These are phyloP conservation scores for Phlebiopsis flavidoalba DNA, from an alignment of 768 basidiomycete genomes.

Conservation along the genomic window DNA sequence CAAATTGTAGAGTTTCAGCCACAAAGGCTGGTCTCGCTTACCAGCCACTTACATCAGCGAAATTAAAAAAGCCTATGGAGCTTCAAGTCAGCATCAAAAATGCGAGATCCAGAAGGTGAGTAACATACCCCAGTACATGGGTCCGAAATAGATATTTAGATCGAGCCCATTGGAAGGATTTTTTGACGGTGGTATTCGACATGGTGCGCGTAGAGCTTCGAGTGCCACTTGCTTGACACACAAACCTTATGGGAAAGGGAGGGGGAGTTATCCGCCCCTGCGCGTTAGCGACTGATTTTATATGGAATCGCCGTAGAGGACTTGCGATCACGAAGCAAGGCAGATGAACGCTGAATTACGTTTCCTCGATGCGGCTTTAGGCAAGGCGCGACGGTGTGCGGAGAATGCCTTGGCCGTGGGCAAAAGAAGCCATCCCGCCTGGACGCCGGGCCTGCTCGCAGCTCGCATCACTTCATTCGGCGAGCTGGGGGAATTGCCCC, in stretches of 20 bases:
- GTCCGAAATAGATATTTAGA: slow-evolving; percentile 7
- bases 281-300: background rate
- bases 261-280: background rate
- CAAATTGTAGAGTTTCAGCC: background rate
- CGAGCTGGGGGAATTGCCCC: background rate
- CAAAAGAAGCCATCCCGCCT: too few species aligned
- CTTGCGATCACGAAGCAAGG: background rate
- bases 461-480: background rate
- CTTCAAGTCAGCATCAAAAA: background rate
- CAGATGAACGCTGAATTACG: background rate
- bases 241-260: background rate
- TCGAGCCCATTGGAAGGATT: slow-evolving; percentile 9
- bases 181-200: background rate
- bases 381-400: too few species aligned
- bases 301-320: background rate
- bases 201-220: background rate
- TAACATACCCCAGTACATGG: slow-evolving; percentile 13
- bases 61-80: slow-evolving; percentile 5
- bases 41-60: slow-evolving; percentile 6
- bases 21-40: background rate
- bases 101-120: too few species aligned
- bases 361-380: background rate
- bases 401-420: background rate
- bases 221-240: background rate
- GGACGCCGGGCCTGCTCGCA: background rate